Percentiles rank a stretch among this genome's conserved stretches.
Evolutionary conservation across 2,329 filamentous ascomycete genomes (phyloP).

Genomic region (Ophiostoma quercus): DNA sequence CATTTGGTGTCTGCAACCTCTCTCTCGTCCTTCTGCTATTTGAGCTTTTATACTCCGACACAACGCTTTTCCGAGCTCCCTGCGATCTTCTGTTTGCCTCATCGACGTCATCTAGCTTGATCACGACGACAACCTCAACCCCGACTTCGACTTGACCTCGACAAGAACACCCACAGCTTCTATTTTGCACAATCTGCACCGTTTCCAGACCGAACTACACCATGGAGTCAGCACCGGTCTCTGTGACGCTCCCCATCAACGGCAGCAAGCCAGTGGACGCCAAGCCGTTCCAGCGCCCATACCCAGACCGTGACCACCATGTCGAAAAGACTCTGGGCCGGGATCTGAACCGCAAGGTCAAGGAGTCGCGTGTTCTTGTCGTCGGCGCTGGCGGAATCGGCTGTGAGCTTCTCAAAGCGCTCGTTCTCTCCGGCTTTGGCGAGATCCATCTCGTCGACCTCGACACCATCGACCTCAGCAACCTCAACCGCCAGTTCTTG

Average conservation of each 20-base stretch:
- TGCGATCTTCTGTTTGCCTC: background rate
- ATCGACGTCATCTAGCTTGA: slow-evolving; percentile 10
- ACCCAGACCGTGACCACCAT: slow-evolving; percentile 15
- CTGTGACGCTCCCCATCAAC: slow-evolving; percentile 10
- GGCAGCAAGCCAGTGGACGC: slow-evolving; percentile 8
- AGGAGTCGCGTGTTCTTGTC: slow-evolving; percentile 67
- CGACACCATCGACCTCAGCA: slow-evolving; percentile 96
- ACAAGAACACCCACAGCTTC: background rate
- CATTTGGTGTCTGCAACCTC: background rate
- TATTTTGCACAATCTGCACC: background rate
- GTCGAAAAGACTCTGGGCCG: slow-evolving; percentile 1
- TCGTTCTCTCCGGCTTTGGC: slow-evolving; percentile 85
- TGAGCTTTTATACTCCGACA: background rate
- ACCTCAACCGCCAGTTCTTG: slow-evolving; percentile 94
- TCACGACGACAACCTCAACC: background rate
- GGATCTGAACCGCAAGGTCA: slow-evolving; percentile 12
- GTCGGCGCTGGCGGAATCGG: slow-evolving; percentile 96
- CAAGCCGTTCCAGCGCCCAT: background rate
- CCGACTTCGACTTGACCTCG: background rate
- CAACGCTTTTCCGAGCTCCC: background rate
- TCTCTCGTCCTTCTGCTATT: background rate
- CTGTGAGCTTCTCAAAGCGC: slow-evolving; percentile 94
- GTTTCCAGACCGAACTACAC: background rate
- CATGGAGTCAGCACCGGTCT: slow-evolving; percentile 5
- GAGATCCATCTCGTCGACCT: slow-evolving; percentile 94